Evolutionary conservation across 2,329 filamentous ascomycete genomes (phyloP), one percentile per base, ranked within the genome.

Genomic region (Pestalotiopsis sp.): DNA sequence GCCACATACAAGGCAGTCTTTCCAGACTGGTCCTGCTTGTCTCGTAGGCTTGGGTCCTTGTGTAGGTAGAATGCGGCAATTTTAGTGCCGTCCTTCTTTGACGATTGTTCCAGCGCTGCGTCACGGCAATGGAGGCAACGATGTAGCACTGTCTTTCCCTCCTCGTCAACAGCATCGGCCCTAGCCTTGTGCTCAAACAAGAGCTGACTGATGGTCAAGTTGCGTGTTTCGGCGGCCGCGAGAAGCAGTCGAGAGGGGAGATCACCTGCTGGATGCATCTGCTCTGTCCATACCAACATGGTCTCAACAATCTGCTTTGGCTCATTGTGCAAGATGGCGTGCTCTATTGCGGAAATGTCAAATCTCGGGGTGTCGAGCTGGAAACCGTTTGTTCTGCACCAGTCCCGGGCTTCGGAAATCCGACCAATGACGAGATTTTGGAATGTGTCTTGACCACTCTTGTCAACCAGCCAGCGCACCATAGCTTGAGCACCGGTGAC

Each of bases 1-100:
- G 63, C 63, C 24, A 30, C 26, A 44, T 65, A 65, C 20, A 65
- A 20, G 10, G 63, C 40, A 35, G 63, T 65, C 48, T 65, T 65
- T 24, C 52, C 52, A 24, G 52, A 55, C 14, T 35, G 14, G n/a
- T 65, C 63, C 35, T 35, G 44, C 63, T 65, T 57, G 39, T 65
- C 30, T 13, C 52, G 17, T 20, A 65, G 44, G 24, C 13, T 56
- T 5, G 40, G 14, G 56, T 38, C 17, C 48, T 55, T 38, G 26
- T 14, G 20, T 24, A 65, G 30, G 24, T 56, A 57, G 30, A 65
- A 22, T 20, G 14, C 48, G 1, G 63, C 48, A 17, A 57, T 65
- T 6, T 38, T 38, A 10, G 20, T 26, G 3, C 40, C 63, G 13
- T 48, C 63, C n/a, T 56, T 56, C n/a, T 57, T 55, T 17, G 26